Evolutionary conservation across 768 basidiomycete species (phyloP), one percentile per base, ranked within the genome.

Genomic region (Boletus rubroflammeus): DNA sequence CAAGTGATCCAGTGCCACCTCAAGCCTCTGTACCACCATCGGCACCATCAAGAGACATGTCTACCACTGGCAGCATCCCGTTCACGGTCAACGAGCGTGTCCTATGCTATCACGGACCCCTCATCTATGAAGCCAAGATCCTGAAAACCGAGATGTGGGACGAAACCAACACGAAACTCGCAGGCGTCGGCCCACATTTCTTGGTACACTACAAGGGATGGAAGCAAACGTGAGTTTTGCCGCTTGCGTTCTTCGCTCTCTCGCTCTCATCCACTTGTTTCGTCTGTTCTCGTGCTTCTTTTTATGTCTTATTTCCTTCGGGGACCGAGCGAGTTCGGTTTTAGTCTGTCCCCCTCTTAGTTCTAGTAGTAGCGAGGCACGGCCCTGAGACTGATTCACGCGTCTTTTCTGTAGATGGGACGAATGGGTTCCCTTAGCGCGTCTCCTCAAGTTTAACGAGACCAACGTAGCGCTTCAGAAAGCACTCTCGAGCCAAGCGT

Each of bases 131-230:
- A 51, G 95, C 95, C 11, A 96, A 98, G 72, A 78, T 98, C n/a
- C 79, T 95, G 60, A 79, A 84, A 61, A 67, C 71, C 11, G 83
- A 86, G 55, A 78, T 74, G 38, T 86, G 84, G 73, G 83, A 85
- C 54, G 85, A 87, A 61, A 71, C 76, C 17, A 84, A 76, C 51
- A 81, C 85, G 1, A 76, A 81, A 39, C 78, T 81, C 6, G 82
- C 84, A 6, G 68, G 72, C 10, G 70, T 80, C 3, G 96, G 95
- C 6, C 82, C 84, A 4, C 92, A 96, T 63, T 98, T 92, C 72
- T 86, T 90, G 56, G 95, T 99, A 36, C 97, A 99, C 71, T 99
- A 99, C 79, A 97, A 98, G 72, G 97, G 97, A 9, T 99, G 97
- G 97, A 99, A 98, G 70, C 90, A 93, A 71, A 95, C 92, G 93